Conservation (phyloP, 2,329 filamentous ascomycete species). For the Chaetomium globosum region DNA sequence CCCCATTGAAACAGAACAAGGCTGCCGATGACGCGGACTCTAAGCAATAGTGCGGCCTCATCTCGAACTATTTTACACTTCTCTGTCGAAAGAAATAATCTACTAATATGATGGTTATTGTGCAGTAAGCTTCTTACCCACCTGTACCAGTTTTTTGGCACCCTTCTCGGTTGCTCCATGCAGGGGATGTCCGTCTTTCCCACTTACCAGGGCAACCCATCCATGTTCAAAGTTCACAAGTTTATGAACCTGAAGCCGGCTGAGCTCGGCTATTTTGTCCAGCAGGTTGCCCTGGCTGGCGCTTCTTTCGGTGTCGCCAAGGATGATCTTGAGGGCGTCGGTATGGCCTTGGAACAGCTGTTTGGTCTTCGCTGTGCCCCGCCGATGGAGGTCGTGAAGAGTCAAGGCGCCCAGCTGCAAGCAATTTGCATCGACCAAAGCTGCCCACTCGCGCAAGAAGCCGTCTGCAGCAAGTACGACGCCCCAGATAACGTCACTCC, state of each 20-base stretch:
- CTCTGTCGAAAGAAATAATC: too few species aligned
- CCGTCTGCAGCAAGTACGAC: conserved; percentile 8
- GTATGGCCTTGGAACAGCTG: neutral
- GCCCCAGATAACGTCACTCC: neutral
- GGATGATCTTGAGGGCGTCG: conserved; percentile 7
- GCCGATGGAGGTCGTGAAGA: neutral
- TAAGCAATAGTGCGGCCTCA: conserved; percentile 4
- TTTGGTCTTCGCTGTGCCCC: conserved; percentile 11
- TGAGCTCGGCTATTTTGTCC: conserved; percentile 8
- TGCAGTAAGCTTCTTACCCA: conserved; percentile 4
- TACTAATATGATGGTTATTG: neutral
- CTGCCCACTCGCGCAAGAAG: conserved; percentile 4
- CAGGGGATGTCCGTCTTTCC: conserved; percentile 12
- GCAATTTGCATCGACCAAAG: neutral
- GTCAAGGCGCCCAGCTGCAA: conserved; percentile 5
- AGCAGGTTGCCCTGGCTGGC: conserved; percentile 10
- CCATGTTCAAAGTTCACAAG: conserved; percentile 16
- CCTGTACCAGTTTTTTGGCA: conserved; percentile 13
- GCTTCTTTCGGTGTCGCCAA: conserved; percentile 9
- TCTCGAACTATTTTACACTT: neutral
- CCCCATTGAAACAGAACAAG: conserved; percentile 11
- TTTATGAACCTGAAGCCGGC: conserved; percentile 5
- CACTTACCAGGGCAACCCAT: conserved; percentile 1
- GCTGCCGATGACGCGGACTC: conserved; percentile 8
- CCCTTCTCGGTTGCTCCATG: conserved; percentile 9